These are phyloP conservation scores for Aschersonia sp. DNA, from an alignment of 2,329 filamentous ascomycete genomes.

Conservation along the genomic window DNA sequence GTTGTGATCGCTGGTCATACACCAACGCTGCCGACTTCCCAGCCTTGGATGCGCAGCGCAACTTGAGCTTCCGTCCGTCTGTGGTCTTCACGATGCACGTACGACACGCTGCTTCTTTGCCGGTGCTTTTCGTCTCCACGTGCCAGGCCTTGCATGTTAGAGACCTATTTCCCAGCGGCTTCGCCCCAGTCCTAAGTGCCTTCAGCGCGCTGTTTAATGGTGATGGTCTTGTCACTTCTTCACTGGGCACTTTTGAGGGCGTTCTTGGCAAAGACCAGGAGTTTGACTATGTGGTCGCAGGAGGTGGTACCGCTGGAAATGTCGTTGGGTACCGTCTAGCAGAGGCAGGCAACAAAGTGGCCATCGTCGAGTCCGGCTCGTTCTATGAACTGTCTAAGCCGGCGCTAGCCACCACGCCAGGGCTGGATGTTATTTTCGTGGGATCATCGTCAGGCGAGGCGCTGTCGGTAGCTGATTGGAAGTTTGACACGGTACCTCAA, in stretches of 20 bases:
- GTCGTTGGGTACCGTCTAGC: conserved; percentile 18
- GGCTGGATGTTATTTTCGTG: conserved; percentile 9
- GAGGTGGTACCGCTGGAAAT: conserved; percentile 23
- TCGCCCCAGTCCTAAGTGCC: not conserved
- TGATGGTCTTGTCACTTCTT: not conserved
- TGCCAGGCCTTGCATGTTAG: not conserved
- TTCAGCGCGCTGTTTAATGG: not conserved
- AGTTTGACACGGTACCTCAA: conserved; percentile 15
- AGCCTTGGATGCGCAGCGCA: too few relatives aligned
- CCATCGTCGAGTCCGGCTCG: conserved; percentile 22
- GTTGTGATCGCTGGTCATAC: too few relatives aligned
- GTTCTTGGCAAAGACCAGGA: not conserved
- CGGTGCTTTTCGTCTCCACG: not conserved
- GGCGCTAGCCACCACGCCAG: conserved; percentile 11
- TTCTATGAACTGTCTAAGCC: conserved; percentile 17
- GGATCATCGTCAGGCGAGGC: conserved; percentile 9
- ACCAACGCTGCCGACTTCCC: too few relatives aligned
- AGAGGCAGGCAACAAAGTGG: conserved; percentile 15
- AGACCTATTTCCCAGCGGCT: not conserved
- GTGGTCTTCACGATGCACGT: not conserved
- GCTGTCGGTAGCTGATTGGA: conserved; percentile 11
- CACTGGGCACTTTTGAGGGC: not conserved
- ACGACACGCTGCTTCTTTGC: not conserved
- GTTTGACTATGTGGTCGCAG: conserved; percentile 17
- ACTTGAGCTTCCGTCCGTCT: not conserved